Evolutionary conservation across 2,329 filamentous ascomycete species (phyloP), one percentile per base, ranked within the genome.

Genomic region (Graphilbum ipis-grandicollis): DNA sequence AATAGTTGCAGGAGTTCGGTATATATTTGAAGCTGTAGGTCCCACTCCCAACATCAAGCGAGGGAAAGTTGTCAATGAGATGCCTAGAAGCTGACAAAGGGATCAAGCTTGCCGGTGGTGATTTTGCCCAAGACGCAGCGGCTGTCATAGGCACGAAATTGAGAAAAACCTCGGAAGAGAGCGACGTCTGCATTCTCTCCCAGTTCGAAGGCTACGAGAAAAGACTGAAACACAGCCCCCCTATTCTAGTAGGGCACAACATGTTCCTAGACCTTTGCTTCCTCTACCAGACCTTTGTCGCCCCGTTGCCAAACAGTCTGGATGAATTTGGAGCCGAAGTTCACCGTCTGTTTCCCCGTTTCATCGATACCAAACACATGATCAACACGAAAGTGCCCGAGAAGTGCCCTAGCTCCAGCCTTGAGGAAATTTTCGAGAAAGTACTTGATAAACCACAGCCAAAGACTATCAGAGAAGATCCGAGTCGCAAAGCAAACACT

Each of bases 281-380:
- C 46, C 52, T 79, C 26, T 74, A 77, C 50, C 53, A 59, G n/a
- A 65, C 63, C 2, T 80, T 80, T 50, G 58, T 78, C 35, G 70
- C 69, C 1, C 43, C 54, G 1, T 54, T 79, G 2, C 75, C 75
- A 0, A 52, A 57, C 3, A 65, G 56, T 0, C 50, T 75, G 2
- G 56, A 60, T 3, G 63, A 65, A 18, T 80, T 79, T 46, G 55
- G 60, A 29, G 41, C 50, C 6, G 49, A 54, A 2, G 58, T 76
- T 2, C 63, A 72, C 43, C 46, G 52, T 1, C 45, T 68, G 3
- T 59, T 64, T 29, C 57, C 61, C 1, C 49, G 53, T 0, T 38
- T 67, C 51, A 37, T 79, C 73, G 26, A 93, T 69, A 25, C 83
- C 77, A 30, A 92, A 52, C 9, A 92, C 71, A 37, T 82, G 71